Base-by-base conservation (phyloP, 2,329 filamentous ascomycete species). In the Trichophyton equinum region DNA sequence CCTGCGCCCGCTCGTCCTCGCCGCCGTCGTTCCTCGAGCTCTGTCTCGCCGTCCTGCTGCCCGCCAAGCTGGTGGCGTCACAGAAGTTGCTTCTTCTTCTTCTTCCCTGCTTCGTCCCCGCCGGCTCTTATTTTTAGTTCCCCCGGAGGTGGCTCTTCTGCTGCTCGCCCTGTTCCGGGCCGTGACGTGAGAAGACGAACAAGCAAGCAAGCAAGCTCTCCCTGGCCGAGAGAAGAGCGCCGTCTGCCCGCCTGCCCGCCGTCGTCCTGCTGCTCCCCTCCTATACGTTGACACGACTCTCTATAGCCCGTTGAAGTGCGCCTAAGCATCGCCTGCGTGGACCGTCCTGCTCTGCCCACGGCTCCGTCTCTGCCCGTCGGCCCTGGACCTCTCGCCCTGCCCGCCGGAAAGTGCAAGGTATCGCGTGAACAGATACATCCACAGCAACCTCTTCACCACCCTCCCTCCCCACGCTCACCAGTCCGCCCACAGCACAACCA, bases 31-130 rank as follows among this genome's bases (percentile, higher is more conserved):
- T 13, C 33, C 11, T 9, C 9, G 46, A 51, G 46, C 18, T 47
- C 46, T 30, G 46, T 36, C 33, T 38, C 33, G 33, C 11, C 33
- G 9, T 25, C 51, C 22, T 7, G n/a, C 25, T 13, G n/a, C 55
- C 18, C 36, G 55, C 55, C 55, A 57, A 57, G 55, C 36, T 57
- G 55, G 55, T 57, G 55, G 55, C 55, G 55, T 40, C 33, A 18
- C 36, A 4, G 27, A 38, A 38, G 33, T 38, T 38, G 27, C 27
- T 38, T 9, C 33, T 38, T 38, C 33, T 38, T 18, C 11, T 38
- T 18, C 11, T 57, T 57, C 36, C 55, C 55, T 57, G 55, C 55
- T 57, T 57, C 33, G n/a, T 57, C 55, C 55, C 55, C 40, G 55
- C 55, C 40, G 36, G 55, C 11, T 20, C 33, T 42, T 42, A 57